These are phyloP conservation scores for Saksenaea oblongispora DNA, from an alignment of 371 early-diverging fungal species.

Conservation along the genomic window DNA sequence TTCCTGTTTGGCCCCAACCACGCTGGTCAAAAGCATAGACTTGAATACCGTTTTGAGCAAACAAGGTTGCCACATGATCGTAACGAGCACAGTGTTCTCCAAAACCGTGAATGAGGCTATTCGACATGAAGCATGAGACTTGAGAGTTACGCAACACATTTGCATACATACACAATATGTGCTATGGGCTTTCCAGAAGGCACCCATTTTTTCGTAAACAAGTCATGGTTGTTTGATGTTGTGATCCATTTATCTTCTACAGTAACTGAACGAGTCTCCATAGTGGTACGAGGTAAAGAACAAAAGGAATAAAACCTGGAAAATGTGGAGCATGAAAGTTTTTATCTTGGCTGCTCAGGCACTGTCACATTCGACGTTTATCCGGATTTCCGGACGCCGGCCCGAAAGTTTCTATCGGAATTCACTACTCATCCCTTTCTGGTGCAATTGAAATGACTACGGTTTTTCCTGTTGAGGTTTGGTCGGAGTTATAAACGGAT, in stretches of 20 bases:
- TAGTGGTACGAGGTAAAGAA: background rate
- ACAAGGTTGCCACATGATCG: constrained; percentile 50
- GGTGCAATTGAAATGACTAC: too few species aligned
- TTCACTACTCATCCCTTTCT: too few species aligned
- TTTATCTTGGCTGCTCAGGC: background rate
- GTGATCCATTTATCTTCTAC: constrained; percentile 39
- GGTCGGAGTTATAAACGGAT: too few species aligned
- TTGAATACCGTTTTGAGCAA: constrained; percentile 57
- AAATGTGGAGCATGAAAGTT: background rate
- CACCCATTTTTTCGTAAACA: constrained; percentile 56
- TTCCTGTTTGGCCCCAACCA: constrained; percentile 65
- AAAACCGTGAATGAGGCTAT: constrained; percentile 67
- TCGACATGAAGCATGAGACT: constrained; percentile 19
- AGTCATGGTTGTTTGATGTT: too few species aligned
- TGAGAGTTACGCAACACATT: background rate
- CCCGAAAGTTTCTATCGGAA: too few species aligned
- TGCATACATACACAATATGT: constrained; percentile 30
- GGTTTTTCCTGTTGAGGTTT: too few species aligned
- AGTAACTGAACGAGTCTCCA: constrained; percentile 8
- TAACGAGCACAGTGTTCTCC: constrained; percentile 70
- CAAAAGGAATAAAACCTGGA: constrained; percentile 2
- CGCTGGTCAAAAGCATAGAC: constrained; percentile 66
- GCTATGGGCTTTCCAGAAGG: constrained; percentile 29
- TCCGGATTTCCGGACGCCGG: too few species aligned
- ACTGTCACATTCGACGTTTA: constrained; percentile 3